Evolutionary conservation across 2,329 filamentous ascomycete genomes (phyloP).

Genomic region (Periconia sp.): DNA sequence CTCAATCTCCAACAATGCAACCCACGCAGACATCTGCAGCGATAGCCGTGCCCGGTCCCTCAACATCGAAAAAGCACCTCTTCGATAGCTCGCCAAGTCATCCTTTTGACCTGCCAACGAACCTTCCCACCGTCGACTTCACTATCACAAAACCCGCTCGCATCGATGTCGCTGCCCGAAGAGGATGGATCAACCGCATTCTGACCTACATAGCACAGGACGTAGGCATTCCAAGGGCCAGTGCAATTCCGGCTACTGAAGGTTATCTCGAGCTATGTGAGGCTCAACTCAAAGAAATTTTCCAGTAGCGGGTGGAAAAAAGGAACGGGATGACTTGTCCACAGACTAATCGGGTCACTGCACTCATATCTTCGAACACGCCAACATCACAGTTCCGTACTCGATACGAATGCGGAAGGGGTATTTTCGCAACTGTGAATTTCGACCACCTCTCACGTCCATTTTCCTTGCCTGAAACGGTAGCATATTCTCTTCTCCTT

Average conservation of each 20-base stretch:
- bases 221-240: constrained; percentile 34
- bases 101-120: constrained; percentile 22
- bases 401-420: no score
- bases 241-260: constrained; percentile 29
- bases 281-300: constrained; percentile 3
- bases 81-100: constrained; percentile 27
- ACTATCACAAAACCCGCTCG: constrained; percentile 13
- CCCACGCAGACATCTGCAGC: neutral
- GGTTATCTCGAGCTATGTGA: constrained; percentile 16
- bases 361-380: no score
- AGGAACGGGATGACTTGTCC: no score
- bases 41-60: neutral
- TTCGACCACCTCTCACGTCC: no score
- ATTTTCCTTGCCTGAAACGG: no score
- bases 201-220: constrained; percentile 30
- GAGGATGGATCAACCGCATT: constrained; percentile 35
- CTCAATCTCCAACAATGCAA: neutral
- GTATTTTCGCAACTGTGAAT: no score
- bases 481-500: no score
- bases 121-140: constrained; percentile 10
- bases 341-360: no score
- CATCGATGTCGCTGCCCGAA: constrained; percentile 27
- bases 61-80: constrained; percentile 17
- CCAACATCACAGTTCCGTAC: no score
- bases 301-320: neutral